Conservation (phyloP, 2,329 filamentous ascomycete genomes). For the Plenodomus biglobosus region DNA sequence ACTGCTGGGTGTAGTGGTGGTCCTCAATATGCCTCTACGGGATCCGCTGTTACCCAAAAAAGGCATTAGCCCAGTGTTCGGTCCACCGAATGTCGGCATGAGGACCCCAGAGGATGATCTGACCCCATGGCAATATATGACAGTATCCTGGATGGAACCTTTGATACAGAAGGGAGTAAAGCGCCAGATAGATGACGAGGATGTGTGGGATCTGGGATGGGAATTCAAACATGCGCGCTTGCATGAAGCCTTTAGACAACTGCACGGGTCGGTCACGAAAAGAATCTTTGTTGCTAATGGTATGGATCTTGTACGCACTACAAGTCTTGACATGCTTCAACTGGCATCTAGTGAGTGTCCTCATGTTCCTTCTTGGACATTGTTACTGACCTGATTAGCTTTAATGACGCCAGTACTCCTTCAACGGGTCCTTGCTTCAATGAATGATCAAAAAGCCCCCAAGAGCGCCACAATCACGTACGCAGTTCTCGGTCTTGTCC, state of each 20-base stretch:
- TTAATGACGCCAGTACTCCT: slow-evolving; percentile 65
- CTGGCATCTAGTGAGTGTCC: slow-evolving; percentile 54
- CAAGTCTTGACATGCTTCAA: slow-evolving; percentile 64
- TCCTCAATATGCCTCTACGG: slow-evolving; percentile 71
- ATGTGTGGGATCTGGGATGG: slow-evolving; percentile 78
- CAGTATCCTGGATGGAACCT: slow-evolving; percentile 78
- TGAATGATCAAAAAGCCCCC: slow-evolving; percentile 57
- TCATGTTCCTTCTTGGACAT: neutral
- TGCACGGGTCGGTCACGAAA: slow-evolving; percentile 70
- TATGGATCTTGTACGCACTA: slow-evolving; percentile 72
- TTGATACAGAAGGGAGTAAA: slow-evolving; percentile 66
- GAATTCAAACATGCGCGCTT: slow-evolving; percentile 80
- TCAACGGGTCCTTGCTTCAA: slow-evolving; percentile 69
- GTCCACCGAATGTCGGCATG: slow-evolving; percentile 58
- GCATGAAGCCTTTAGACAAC: slow-evolving; percentile 71
- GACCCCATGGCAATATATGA: slow-evolving; percentile 80
- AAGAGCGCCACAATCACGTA: slow-evolving; percentile 65
- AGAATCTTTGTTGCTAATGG: slow-evolving; percentile 75
- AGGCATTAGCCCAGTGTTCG: slow-evolving; percentile 62
- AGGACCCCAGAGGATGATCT: slow-evolving; percentile 79
- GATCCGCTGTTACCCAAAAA: slow-evolving; percentile 57
- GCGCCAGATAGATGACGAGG: slow-evolving; percentile 70
- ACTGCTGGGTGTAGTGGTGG: slow-evolving; percentile 53
- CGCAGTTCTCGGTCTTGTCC: slow-evolving; percentile 61
- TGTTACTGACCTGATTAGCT: slow-evolving; percentile 14